Evolutionary conservation across 2,329 filamentous ascomycete genomes (phyloP), one percentile per base, ranked within the genome.

Genomic region (Fusarium sp.): DNA sequence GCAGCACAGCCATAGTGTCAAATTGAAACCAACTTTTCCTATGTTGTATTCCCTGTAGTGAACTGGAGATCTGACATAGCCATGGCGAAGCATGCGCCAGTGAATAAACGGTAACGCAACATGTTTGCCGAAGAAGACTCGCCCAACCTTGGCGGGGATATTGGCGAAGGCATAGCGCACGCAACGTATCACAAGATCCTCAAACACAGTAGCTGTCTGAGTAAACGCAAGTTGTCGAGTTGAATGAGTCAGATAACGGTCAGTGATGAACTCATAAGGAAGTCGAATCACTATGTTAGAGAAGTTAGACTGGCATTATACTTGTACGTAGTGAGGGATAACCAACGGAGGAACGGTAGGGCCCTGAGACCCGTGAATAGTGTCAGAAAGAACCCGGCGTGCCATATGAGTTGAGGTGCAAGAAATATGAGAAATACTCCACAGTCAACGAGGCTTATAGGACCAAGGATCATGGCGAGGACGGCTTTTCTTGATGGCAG

Each of bases 131-230:
- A 96, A 94, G 85, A 96, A 95, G 22, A 95, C 90, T 42, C 91
- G 87, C 10, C 91, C 91, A 31, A 95, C 88, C 38, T 83, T 85
- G 14, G 92, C 86, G 6, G 92, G 91, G 71, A 95, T 89, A 69
- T 89, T 88, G 31, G 90, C 88, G 78, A 95, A 95, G 20, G 92
- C 92, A 85, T 93, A 95, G 59, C 92, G 88, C 39, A 96, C 92
- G 77, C 91, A 94, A 66, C 92, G 88, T 65, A 95, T 87, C 54
- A 95, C 92, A 47, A 94, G 80, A 78, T 95, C 92, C 79, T 95
- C 93, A 78, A 95, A 95, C 3, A 89, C 82, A 7, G 91, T 90
- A n/a, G 92, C 90, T 60, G 87, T 86, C 73, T 87, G 90, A n/a
- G 91, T 88, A 74, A 95, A 95, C 4, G 89, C 87, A 11, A 89